These are phyloP conservation scores for Dactylis glomerata DNA, from an alignment of 176 grass and related monocot species.

Conservation along the genomic window DNA sequence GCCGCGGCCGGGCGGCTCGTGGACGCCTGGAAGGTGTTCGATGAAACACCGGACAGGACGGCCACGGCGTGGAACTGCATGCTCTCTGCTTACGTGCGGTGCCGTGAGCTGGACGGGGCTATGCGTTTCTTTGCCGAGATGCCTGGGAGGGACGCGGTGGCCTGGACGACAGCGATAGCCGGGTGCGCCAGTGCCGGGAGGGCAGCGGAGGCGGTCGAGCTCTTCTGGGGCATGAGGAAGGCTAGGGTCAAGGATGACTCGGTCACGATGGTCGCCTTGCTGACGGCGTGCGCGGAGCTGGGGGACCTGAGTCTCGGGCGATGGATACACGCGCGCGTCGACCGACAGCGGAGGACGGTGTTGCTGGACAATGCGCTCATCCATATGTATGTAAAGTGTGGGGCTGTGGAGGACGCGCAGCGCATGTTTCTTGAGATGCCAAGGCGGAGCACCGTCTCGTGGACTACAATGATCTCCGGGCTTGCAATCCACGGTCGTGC, in stretches of 20 bases:
- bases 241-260: constrained; percentile 41
- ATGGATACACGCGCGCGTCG: constrained; percentile 48
- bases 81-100: constrained; percentile 45
- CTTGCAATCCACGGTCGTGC: constrained; percentile 45
- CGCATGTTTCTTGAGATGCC: constrained; percentile 56
- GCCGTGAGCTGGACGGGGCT: constrained; percentile 25
- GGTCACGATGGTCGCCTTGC: constrained; percentile 44
- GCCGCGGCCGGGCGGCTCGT: not conserved
- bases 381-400: constrained; percentile 63
- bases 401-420: constrained; percentile 44
- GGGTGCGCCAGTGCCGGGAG: constrained; percentile 44
- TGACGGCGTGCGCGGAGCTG: constrained; percentile 47
- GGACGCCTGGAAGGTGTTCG: constrained; percentile 48
- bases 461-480: constrained; percentile 75
- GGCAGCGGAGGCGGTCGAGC: constrained; percentile 31
- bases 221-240: constrained; percentile 54
- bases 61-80: constrained; percentile 60
- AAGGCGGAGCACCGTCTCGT: constrained; percentile 51
- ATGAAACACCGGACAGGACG: constrained; percentile 39
- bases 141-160: constrained; percentile 38
- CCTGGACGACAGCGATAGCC: constrained; percentile 64
- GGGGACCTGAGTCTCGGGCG: constrained; percentile 55
- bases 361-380: constrained; percentile 60
- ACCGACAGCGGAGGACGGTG: constrained; percentile 9
- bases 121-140: constrained; percentile 48